Evolutionary conservation across 441 rosid species (phyloP).

Genomic region (Jatropha multifida): DNA sequence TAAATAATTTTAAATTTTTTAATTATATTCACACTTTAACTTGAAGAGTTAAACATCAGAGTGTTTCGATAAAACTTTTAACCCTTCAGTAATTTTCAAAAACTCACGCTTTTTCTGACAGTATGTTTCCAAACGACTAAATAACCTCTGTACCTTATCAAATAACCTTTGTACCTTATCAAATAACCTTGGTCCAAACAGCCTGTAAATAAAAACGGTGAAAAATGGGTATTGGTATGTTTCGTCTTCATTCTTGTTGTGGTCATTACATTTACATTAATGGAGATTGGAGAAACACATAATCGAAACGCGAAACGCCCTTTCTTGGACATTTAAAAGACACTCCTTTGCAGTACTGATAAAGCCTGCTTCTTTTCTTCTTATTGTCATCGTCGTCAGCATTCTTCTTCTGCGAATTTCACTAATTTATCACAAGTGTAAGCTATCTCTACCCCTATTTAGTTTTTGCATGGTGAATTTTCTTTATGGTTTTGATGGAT

Average conservation of each 20-base stretch:
- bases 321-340: background rate
- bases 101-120: too few species aligned
- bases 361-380: background rate
- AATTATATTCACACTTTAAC: too few species aligned
- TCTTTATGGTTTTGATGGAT: background rate
- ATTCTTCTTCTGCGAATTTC: background rate
- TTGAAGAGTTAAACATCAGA: too few species aligned
- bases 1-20: too few species aligned
- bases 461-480: background rate
- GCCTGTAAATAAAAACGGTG: too few species aligned
- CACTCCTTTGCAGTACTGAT: background rate
- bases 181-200: too few species aligned
- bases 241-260: background rate
- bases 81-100: too few species aligned
- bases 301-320: background rate
- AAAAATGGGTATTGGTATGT: too few species aligned
- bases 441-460: background rate
- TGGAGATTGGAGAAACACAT: background rate
- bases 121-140: too few species aligned
- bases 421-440: conserved; percentile 1
- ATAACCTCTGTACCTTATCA: too few species aligned
- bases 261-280: background rate
- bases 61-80: too few species aligned
- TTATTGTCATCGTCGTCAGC: background rate
- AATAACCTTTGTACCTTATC: too few species aligned